phyloP scores from a whole-genome alignment of 305 asterid genomes.

The Fraxinus angustifolia region DNA sequence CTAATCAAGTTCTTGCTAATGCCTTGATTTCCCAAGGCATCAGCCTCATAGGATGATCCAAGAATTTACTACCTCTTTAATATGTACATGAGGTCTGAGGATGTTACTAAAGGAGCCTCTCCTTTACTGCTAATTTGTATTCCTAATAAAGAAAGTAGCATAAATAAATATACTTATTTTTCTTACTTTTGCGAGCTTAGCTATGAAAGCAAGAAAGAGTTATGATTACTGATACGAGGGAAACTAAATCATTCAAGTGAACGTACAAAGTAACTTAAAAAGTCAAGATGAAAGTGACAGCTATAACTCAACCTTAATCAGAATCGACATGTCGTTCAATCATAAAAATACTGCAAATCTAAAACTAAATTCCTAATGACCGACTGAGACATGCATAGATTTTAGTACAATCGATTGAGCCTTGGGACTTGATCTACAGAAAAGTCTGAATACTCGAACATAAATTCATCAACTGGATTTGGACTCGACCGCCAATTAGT shows the following conservation, averaged over 20 bases:
- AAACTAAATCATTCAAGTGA: background rate
- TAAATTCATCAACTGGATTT: background rate
- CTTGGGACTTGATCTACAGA: background rate
- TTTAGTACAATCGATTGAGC: background rate
- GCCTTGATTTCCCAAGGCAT: conserved; percentile 67
- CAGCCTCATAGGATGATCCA: conserved; percentile 33
- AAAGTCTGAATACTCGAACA: background rate
- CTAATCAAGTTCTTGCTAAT: conserved; percentile 74
- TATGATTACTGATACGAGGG: background rate
- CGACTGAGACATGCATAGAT: conserved; percentile 6
- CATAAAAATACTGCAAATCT: conserved; percentile 1
- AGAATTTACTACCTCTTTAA: background rate
- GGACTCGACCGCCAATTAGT: background rate
- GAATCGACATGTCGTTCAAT: background rate
- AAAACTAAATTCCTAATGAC: background rate
- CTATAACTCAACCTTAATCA: background rate
- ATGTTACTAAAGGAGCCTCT: background rate
- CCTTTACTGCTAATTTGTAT: background rate
- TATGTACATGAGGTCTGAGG: background rate
- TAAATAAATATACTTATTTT: background rate
- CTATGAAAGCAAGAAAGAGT: background rate
- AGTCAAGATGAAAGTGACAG: background rate
- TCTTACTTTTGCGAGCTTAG: background rate
- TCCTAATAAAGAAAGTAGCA: background rate
- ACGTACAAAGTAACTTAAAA: background rate